Conservation (phyloP, 2,329 filamentous ascomycete genomes). For the Hortaea werneckii region DNA sequence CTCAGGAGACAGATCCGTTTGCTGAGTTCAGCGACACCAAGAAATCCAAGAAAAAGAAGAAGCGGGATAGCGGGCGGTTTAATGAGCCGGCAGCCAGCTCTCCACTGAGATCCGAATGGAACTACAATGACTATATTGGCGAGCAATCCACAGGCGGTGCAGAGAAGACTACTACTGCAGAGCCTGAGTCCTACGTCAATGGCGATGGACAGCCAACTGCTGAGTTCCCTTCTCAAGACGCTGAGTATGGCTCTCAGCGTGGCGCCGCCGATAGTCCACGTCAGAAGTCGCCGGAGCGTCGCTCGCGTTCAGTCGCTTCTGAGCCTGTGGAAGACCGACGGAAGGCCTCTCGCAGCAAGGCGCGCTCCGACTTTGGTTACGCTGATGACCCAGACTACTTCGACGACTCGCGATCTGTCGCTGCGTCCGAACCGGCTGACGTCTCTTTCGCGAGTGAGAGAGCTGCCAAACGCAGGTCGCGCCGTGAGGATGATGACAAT, state of each 20-base stretch:
- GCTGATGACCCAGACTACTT: constrained; percentile 14
- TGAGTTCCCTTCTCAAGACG: background rate
- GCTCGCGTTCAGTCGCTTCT: constrained; percentile 11
- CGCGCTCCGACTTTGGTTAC: constrained; percentile 19
- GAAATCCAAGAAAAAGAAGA: constrained; percentile 31
- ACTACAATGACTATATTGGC: constrained; percentile 34
- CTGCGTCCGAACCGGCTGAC: constrained; percentile 32
- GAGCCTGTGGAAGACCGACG: constrained; percentile 24
- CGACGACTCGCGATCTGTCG: constrained; percentile 30
- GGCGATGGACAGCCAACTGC: background rate
- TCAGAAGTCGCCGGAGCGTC: constrained; percentile 2
- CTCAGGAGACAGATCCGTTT: constrained; percentile 14
- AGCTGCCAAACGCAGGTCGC: constrained; percentile 32
- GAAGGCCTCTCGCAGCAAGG: constrained; percentile 18
- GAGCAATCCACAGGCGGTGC: background rate
- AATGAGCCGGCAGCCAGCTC: constrained; percentile 33
- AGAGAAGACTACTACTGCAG: background rate
- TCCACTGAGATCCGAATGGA: constrained; percentile 35
- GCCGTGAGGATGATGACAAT: constrained; percentile 32
- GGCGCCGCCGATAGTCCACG: background rate
- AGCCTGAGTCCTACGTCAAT: constrained; percentile 4
- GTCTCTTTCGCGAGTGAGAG: constrained; percentile 25
- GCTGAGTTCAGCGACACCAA: constrained; percentile 9
- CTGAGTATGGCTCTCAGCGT: constrained; percentile 1
- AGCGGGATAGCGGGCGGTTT: constrained; percentile 33